These are phyloP conservation scores for Leccinum obscurum DNA, from an alignment of 768 basidiomycete genomes.

Conservation along the genomic window DNA sequence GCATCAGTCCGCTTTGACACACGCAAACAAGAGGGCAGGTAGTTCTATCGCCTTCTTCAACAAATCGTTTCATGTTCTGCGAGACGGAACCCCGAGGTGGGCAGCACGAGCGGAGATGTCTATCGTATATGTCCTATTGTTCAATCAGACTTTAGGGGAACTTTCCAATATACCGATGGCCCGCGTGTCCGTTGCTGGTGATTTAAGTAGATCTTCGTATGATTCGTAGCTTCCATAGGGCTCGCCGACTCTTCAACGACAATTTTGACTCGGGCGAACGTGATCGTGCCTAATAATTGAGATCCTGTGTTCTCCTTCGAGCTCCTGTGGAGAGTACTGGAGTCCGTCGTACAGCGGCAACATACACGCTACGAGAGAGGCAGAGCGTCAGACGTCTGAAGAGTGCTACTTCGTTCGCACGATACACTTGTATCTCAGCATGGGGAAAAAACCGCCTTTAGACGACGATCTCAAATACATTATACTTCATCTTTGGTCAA, in stretches of 20 bases:
- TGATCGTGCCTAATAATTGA: constrained; percentile 1
- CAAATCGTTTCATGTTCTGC: not conserved
- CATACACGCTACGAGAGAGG: not conserved
- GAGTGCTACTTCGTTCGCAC: constrained; percentile 3
- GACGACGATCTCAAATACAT: constrained; percentile 6
- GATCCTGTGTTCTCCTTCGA: not conserved
- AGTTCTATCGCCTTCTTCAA: not conserved
- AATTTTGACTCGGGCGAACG: not conserved
- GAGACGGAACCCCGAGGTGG: not conserved
- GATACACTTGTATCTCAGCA: constrained; percentile 16
- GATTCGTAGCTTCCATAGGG: too few relatives aligned
- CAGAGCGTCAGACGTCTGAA: not conserved
- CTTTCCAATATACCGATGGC: not conserved
- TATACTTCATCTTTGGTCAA: constrained; percentile 2
- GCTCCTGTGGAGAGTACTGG: not conserved
- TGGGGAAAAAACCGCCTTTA: constrained; percentile 7
- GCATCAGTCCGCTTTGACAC: too few relatives aligned
- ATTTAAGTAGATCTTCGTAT: not conserved
- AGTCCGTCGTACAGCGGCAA: constrained; percentile 5
- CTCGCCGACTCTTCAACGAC: not conserved
- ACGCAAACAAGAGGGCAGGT: not conserved
- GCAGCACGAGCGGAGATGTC: not conserved
- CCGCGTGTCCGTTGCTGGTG: not conserved
- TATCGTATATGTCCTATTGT: not conserved
- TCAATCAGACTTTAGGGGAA: not conserved